These are phyloP conservation scores for Macrotyloma uniflorum DNA, from an alignment of 306 rosid species.

Conservation along the genomic window DNA sequence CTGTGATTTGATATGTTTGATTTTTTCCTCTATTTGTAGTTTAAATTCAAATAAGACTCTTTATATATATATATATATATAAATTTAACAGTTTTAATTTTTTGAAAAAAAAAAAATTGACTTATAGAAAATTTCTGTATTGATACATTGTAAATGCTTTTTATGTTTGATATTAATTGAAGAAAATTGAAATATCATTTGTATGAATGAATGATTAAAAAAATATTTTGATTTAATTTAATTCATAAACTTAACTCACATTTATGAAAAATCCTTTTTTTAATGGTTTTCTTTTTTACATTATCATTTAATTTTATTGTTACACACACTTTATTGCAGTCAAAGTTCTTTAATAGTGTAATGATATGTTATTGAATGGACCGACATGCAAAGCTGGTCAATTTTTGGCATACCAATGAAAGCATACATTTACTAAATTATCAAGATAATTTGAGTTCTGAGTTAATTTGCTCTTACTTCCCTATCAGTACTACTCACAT, in stretches of 20 bases:
- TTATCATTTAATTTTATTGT: background rate
- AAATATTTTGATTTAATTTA: background rate
- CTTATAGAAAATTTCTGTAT: too few relatives aligned
- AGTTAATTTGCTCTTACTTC: background rate
- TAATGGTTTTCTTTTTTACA: background rate
- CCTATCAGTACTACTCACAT: constrained; percentile 29
- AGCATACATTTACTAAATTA: background rate
- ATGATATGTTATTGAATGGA: background rate
- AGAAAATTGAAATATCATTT: background rate
- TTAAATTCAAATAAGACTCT: background rate
- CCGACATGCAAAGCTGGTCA: background rate
- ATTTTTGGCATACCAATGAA: background rate
- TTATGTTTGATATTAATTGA: background rate
- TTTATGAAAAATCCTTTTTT: too few relatives aligned
- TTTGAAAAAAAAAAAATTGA: too few relatives aligned
- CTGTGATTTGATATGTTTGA: background rate
- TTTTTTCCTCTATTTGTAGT: background rate
- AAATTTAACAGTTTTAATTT: too few relatives aligned
- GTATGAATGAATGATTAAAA: background rate
- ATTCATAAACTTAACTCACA: too few relatives aligned
- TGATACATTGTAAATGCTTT: background rate
- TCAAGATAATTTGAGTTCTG: background rate
- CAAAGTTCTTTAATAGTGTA: background rate
- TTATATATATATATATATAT: background rate
- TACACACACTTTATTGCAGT: background rate